These are phyloP conservation scores for Pyricularia grisea DNA, from an alignment of 2,329 filamentous ascomycete species.

Conservation along the genomic window DNA sequence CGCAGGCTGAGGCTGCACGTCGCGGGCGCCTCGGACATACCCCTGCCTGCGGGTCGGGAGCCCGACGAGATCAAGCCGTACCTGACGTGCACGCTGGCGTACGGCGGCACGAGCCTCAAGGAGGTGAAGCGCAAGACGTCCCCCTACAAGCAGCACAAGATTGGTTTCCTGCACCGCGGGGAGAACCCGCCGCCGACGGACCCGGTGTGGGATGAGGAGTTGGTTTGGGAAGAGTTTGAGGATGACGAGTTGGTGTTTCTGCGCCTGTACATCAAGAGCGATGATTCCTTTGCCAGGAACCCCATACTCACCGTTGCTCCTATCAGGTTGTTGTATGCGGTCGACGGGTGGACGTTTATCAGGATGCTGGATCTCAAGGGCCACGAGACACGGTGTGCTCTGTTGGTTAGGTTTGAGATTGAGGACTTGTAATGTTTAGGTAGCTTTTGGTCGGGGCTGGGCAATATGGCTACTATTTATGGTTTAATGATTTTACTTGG, in stretches of 20 bases:
- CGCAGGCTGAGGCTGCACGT: conserved; percentile 47
- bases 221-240: conserved; percentile 56
- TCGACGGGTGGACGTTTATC: conserved; percentile 52
- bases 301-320: conserved; percentile 52
- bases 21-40: conserved; percentile 53
- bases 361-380: conserved; percentile 57
- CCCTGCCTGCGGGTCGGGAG: conserved; percentile 39
- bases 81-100: conserved; percentile 54
- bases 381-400: conserved; percentile 50
- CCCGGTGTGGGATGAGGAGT: conserved; percentile 54
- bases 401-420: conserved; percentile 53
- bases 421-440: background rate
- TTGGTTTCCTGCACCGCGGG: conserved; percentile 45
- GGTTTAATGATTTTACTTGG: background rate
- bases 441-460: background rate
- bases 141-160: conserved; percentile 49
- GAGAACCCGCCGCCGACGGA: conserved; percentile 50
- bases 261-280: conserved; percentile 57
- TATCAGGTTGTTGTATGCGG: conserved; percentile 47
- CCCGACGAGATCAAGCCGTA: conserved; percentile 51
- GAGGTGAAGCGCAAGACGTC: conserved; percentile 50
- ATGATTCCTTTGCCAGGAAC: conserved; percentile 52
- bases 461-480: background rate
- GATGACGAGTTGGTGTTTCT: conserved; percentile 58
- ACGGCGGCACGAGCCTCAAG: conserved; percentile 26